Base-by-base conservation (phyloP, 306 rosid genomes). In the Dryas alaskensis region DNA sequence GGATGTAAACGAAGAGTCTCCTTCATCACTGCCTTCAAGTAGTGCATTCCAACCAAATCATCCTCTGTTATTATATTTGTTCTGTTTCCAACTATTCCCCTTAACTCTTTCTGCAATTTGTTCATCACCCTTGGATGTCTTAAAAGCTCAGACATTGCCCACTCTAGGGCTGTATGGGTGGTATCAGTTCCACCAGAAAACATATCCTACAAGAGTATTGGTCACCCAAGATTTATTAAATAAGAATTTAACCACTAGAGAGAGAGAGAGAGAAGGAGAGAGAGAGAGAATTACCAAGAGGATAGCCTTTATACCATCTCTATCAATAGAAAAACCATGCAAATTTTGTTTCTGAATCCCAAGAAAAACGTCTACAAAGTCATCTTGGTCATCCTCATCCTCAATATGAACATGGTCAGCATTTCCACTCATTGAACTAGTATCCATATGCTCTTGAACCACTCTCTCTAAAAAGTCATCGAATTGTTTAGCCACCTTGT, bases 321-420 rank as follows among this genome's bases (percentile, higher is more conserved):
- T 76, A 13, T 87, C 84, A 45, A 89, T 31, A 0, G 87, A 72
- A 40, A 85, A 79, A 2, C 88, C 87, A 25, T 69, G 0, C 42
- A 47, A 11, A 4, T 80, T 22, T 27, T 83, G 57, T 69, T 46
- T 78, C 37, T 76, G 86, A 44, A 81, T 46, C 25, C 40, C 22
- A 74, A 85, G 88, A 76, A 88, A 45, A 62, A 83, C 80, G 6
- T 90, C 93, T 37, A 88, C 91, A 47, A 86, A 79, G n/a, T 88
- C 86, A 54, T 57, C 4, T 0, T 31, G 60, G 0, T 31, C 76
- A 79, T 86, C 39, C 10, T 73, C 76, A 13, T 14, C 75, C 12
- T 37, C 16, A 4, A 11, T 3, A 43, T 1, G 45, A 7, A 7
- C 1, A 8, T 39, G 5, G 7, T 7, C 69, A 43, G 10, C 19